Evolutionary conservation across 768 basidiomycete genomes (phyloP), one percentile per base, ranked within the genome.

Genomic region (Amanita subjunquillea): DNA sequence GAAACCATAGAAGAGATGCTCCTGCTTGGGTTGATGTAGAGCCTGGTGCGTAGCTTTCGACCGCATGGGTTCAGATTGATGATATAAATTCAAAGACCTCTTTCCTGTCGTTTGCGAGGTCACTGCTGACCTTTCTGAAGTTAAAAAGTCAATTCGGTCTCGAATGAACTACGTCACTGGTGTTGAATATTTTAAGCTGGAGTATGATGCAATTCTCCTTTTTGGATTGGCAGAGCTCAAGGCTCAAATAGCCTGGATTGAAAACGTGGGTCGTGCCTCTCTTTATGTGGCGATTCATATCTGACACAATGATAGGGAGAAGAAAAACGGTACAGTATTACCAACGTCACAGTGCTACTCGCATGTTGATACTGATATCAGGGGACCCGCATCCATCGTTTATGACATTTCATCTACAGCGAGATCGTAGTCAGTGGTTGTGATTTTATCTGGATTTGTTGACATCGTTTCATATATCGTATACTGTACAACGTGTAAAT

Each of bases 151-250:
- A 20, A 42, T 55, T 22, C n/a, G 4, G 39, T n/a, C 50, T 40
- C 20, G 41, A 50, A 22, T 13, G 20, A n/a, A 48, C 45, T 15
- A 27, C 29, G 13, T 41, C 23, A 55, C 7, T 61, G 53, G 49
- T 7, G 46, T 27, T 3, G 36, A 50, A 17, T 66, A 64, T 53
- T 68, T 64, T 38, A 23, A 43, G 25, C 3, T 63, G 25, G 53
- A 62, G 6, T 76, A 68, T 49, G 67, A 70, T 10, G 59, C 78
- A 22, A 63, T 75, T 30, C 56, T 78, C 46, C 65, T 63, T 45
- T 72, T 74, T 38, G 77, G 77, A 0, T 43, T 69, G 38, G 73
- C 76, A 0, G 76, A 78, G 46, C 45, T 77, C n/a, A 69, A 73
- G 50, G 74, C 74, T 0, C 71, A 74, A 39, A 66, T 76, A 15